Evolutionary conservation across 495 filamentous ascomycete species (phyloP), one percentile per base, ranked within the genome.

Genomic region (Tuber microsphaerosporum): DNA sequence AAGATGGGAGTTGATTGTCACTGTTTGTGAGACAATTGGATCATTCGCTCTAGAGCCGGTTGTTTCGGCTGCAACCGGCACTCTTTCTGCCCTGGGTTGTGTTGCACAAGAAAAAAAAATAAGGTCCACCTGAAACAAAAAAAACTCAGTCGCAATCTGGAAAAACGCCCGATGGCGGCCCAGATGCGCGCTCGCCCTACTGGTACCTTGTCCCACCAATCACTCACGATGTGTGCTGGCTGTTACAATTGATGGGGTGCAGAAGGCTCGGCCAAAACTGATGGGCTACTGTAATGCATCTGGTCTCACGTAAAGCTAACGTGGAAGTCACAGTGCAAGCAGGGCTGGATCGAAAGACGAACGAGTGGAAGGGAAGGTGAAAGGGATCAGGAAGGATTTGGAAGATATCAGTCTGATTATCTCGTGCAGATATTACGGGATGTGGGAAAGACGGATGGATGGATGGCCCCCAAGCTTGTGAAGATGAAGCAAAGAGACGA

Each of bases 141-240:
- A 61, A 65, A 65, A 14, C 56, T 65, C 56, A 65, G n/a, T 65
- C 56, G 75, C 71, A 79, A 78, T 79, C 77, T 79, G 77, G 77
- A 45, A 79, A 48, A 77, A 79, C 71, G 69, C 77, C 77, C 77
- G 75, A 71, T 43, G 77, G 75, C 43, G 76, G 73, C 76, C 56
- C 70, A 77, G 73, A 46, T 45, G 39, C 77, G 69, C 71, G 39
- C n/a, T 78, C 70, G 16, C 65, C 56, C 61, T 70, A 69, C 69
- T 69, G 72, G 72, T 61, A 77, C n/a, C 69, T 76, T 68, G 72
- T 77, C 56, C 69, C 75, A 73, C 73, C 70, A 72, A 79, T 78
- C 73, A 71, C 31, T 65, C 56, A 65, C 56, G 12, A 31, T 26
- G 56, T 65, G 56, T 31, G 56, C 56, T 65, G 56, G 56, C n/a